Evolutionary conservation across 169 alveolate genomes (phyloP).

Genomic region (Eimeria sp.): DNA sequence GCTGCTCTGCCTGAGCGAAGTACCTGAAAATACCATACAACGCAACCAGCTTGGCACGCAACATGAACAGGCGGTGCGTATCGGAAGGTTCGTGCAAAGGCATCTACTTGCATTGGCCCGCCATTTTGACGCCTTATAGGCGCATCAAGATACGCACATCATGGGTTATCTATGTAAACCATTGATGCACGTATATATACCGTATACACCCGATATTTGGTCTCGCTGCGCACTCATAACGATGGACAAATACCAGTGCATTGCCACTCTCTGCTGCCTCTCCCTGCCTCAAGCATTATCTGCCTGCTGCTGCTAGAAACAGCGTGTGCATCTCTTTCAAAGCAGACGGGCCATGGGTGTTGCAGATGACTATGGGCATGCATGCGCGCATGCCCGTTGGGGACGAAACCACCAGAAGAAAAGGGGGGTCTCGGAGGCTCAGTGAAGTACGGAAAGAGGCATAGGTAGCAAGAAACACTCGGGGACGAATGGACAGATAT

Average conservation of each 20-base stretch:
- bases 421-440: neutral
- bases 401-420: neutral
- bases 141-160: neutral
- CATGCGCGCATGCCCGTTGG: neutral
- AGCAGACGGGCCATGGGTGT: neutral
- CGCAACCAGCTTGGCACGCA: neutral
- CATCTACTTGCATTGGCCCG: neutral
- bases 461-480: neutral
- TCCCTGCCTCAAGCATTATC: neutral
- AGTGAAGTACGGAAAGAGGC: neutral
- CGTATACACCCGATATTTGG: neutral
- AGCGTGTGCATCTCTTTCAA: neutral
- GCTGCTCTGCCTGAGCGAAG: slow-evolving; percentile 87
- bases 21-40: slow-evolving; percentile 40
- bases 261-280: neutral
- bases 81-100: neutral
- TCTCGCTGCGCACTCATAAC: neutral
- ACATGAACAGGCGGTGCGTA: neutral
- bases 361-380: neutral
- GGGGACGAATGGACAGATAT: neutral
- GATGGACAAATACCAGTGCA: neutral
- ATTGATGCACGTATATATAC: neutral
- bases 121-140: no score
- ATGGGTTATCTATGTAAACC: neutral
- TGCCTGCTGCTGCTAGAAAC: neutral